Base-by-base conservation (phyloP, 1,139 yeast genomes). In the Scheffersomyces lignicola region DNA sequence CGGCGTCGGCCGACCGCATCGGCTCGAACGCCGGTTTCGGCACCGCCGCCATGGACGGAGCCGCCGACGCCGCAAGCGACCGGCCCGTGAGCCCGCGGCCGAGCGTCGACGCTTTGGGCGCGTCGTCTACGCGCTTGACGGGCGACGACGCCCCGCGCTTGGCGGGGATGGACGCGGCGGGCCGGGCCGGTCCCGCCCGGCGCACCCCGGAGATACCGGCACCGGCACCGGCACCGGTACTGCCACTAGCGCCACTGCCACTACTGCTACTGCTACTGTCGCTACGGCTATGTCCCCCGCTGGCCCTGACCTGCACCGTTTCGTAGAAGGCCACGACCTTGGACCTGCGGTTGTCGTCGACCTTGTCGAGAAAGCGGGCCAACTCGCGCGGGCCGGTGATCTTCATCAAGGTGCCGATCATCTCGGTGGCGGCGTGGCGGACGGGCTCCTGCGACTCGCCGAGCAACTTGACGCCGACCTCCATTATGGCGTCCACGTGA, bases 401-500 rank as follows among this genome's bases (percentile, higher is more conserved):
- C 56, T 86, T 87, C 85, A 87, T 83, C 39, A 90, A 61, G 0
- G 85, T 80, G 5, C 97, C 97, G 31, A 89, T 74, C 51, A 83
- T 70, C 51, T 83, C 89, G 25, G 90, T 83, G 0, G 92, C 84
- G 1, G 83, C 80, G 37, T 82, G 78, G 53, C 98, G 76, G 1
- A 88, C 83, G 1, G 94, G 88, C 39, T 88, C 95, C 53, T 84
- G 88, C 0, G 95, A 82, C 45, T 92, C 98, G 35, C 77, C 69
- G 25, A 89, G 73, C 13, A 87, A 65, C 50, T 83, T 84, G 7
- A 74, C 69, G 2, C 78, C 76, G 2, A 62, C 57, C 2, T 65
- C 75, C 68, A 80, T 76, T 9, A 84, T 78, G 7, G 56, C 51
- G 42, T 80, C 84, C 30, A 80, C 58, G 42, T 84, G 88, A 2